These are phyloP conservation scores for Aureobasidium sp. DNA, from an alignment of 2,329 filamentous ascomycete species.

Conservation along the genomic window DNA sequence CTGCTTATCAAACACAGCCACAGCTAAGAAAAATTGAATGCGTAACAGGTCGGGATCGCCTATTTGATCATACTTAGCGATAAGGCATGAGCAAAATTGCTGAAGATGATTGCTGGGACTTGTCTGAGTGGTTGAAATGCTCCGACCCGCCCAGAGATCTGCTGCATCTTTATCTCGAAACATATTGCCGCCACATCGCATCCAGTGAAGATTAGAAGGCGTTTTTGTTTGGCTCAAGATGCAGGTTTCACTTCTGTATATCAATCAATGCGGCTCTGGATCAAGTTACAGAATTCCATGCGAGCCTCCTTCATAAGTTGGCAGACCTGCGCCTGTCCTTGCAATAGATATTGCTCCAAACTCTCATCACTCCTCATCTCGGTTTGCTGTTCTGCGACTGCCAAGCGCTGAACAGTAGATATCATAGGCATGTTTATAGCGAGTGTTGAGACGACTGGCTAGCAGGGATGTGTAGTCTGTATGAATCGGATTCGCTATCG, in stretches of 20 bases:
- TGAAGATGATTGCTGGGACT: background rate
- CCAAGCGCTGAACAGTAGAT: background rate
- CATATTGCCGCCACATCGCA: background rate
- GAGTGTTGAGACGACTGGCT: background rate
- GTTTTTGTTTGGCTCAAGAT: background rate
- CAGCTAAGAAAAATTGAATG: background rate
- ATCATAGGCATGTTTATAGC: background rate
- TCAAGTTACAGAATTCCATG: background rate
- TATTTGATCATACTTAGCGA: background rate
- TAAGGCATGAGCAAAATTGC: background rate
- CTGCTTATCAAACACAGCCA: conserved; percentile 5
- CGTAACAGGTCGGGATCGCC: background rate
- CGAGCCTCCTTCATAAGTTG: background rate
- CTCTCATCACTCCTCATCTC: background rate
- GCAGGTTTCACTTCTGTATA: background rate
- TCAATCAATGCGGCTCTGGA: background rate
- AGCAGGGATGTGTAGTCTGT: background rate
- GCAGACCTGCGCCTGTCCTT: background rate
- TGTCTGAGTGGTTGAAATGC: background rate
- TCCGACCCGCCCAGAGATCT: background rate
- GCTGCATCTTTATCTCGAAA: background rate
- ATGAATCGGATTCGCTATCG: background rate
- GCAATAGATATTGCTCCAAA: background rate
- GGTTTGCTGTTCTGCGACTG: background rate
- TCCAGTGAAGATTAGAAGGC: background rate